Evolutionary conservation across 306 rosid genomes (phyloP).

Genomic region (Inga leiocalycina): DNA sequence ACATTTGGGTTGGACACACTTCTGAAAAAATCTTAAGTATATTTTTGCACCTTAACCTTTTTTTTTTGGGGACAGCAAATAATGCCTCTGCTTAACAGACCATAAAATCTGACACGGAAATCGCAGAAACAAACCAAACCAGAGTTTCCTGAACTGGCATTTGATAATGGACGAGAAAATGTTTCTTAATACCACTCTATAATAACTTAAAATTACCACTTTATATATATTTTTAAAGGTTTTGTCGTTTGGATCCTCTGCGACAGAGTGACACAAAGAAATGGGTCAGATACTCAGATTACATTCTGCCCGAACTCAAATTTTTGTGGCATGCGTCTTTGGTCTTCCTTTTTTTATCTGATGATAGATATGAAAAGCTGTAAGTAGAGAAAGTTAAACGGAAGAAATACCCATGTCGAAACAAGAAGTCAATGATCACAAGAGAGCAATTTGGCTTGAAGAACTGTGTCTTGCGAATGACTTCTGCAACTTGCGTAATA

Average conservation of each 20-base stretch:
- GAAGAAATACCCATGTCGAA: conserved; percentile 75
- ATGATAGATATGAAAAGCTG: background rate
- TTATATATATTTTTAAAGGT: background rate
- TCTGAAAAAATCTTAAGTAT: too few species aligned
- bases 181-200: background rate
- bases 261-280: background rate
- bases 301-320: background rate
- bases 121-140: conserved; percentile 6
- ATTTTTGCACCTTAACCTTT: too few species aligned
- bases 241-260: background rate
- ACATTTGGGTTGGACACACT: too few species aligned
- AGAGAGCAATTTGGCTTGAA: conserved; percentile 82
- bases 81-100: background rate
- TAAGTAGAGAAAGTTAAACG: background rate
- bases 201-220: background rate
- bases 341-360: background rate
- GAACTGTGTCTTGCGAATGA: conserved; percentile 59
- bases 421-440: conserved; percentile 73
- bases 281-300: background rate
- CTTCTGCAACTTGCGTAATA: conserved; percentile 62
- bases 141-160: background rate
- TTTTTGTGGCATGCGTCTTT: background rate
- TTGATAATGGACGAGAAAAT: background rate
- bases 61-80: too few species aligned
- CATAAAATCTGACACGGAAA: background rate